phyloP scores from a whole-genome alignment of 768 basidiomycete genomes.

The Leccinellum luteum region DNA sequence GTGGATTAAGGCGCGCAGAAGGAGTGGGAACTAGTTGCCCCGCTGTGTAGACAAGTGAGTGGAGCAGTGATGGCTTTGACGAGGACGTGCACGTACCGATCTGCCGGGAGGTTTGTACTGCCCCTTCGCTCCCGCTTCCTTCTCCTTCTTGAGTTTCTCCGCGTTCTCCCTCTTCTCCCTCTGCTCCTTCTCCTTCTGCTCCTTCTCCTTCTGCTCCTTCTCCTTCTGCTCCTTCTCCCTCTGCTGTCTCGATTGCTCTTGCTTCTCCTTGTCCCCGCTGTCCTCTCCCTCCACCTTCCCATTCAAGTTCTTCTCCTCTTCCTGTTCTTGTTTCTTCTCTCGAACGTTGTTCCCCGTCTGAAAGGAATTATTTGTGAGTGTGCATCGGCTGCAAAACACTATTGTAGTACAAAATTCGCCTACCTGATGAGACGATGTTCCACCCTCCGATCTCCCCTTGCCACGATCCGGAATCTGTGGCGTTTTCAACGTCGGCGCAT shows the following conservation, averaged over 20 bases:
- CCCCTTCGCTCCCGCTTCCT: not conserved
- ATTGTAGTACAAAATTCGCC: not conserved
- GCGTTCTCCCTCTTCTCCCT: not conserved
- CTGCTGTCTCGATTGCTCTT: too few species aligned
- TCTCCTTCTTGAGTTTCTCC: not conserved
- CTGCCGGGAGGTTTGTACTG: rapidly evolving
- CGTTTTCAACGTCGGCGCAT: not conserved
- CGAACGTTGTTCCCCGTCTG: not conserved
- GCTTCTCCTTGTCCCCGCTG: not conserved
- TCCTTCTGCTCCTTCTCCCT: too few species aligned
- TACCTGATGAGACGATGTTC: conserved; percentile 3
- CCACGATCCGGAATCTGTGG: conserved; percentile 16
- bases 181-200: not conserved
- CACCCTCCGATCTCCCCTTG: not conserved
- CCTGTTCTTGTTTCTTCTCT: not conserved
- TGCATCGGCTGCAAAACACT: not conserved
- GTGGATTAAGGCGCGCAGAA: not conserved
- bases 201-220: too few species aligned
- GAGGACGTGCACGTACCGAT: conserved; percentile 14
- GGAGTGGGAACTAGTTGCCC: not conserved
- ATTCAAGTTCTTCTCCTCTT: not conserved
- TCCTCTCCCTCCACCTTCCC: not conserved
- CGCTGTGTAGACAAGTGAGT: conserved; percentile 6
- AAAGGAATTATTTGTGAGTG: not conserved
- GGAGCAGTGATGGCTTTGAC: not conserved